Conservation (phyloP, 2,329 filamentous ascomycete genomes). For the Aurifilum marmelostoma region DNA sequence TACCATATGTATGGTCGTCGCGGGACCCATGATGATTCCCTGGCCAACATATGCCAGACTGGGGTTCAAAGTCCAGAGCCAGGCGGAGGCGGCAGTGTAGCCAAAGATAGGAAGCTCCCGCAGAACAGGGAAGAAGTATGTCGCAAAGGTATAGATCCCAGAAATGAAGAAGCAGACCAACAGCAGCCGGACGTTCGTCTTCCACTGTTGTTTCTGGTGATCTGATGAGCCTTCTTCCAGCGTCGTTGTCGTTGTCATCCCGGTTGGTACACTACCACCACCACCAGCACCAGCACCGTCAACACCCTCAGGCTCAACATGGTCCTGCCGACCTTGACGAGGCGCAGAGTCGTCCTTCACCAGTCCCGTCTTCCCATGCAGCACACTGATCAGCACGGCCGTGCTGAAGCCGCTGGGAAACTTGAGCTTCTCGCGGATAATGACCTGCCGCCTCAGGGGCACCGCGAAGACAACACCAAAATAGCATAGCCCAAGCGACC, state of each 20-base stretch:
- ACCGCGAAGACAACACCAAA: constrained; percentile 98
- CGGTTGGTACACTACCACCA: constrained; percentile 21
- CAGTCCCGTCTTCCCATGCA: constrained; percentile 66
- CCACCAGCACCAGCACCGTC: constrained; percentile 28
- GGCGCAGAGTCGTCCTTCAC: constrained; percentile 33
- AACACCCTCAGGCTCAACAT: constrained; percentile 14
- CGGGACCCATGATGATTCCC: constrained; percentile 97
- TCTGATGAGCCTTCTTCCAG: constrained; percentile 36
- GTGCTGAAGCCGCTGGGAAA: constrained; percentile 97
- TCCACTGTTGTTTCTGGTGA: constrained; percentile 43
- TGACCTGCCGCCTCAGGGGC: constrained; percentile 86
- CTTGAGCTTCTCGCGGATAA: constrained; percentile 87
- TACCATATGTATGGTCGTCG: constrained; percentile 89
- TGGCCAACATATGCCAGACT: constrained; percentile 97
- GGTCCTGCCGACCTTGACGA: constrained; percentile 37
- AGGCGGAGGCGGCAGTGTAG: constrained; percentile 69
- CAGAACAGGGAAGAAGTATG: constrained; percentile 87
- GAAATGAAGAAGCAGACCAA: constrained; percentile 62
- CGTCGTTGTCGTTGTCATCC: neutral
- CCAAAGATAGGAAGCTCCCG: constrained; percentile 90
- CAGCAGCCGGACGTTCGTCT: constrained; percentile 56
- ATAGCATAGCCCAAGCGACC: constrained; percentile 91
- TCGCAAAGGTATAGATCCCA: constrained; percentile 73
- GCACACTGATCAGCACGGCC: constrained; percentile 85
- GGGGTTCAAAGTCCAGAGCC: constrained; percentile 96